Evolutionary conservation across 257 asterid species (phyloP), one percentile per base, ranked within the genome.

Genomic region (Knoxia roxburghii): DNA sequence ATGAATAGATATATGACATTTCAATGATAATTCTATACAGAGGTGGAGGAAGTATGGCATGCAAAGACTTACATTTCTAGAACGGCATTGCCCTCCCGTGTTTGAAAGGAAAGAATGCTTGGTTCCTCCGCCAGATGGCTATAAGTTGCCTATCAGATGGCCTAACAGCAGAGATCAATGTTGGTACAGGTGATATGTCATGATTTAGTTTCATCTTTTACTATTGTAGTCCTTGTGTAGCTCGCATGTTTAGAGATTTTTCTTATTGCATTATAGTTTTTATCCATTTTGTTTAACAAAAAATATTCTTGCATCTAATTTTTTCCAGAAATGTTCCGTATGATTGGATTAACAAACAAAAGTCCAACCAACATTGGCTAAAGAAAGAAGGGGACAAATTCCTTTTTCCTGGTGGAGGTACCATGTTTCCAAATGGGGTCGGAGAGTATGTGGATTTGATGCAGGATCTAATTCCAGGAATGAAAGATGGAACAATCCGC

Each of bases 401-500:
- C 81, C 80, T 80, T 65, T 94, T 94, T 79, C 99, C 99, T 3
- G 99, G 99, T 43, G 99, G 99, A 13, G 97, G 99, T 64, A 94
- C 99, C 62, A 94, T 94, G 99, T 94, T 90, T 68, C 99, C 97
- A 0, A 80, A 94, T 41, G 99, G 99, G 63, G 99, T 94, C 14
- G 82, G 96, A 59, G 69, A 76, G 18, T 90, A 94, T 51, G 95
- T 90, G 56, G 99, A 90, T 85, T 68, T 78, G 75, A 90, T 94
- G 99, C 80, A 82, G 74, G 81, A 83, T 71, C 75, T 94, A 82
- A 83, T 94, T 64, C 99, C 99, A 1, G 93, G 77, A 72, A 90
- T 94, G 97, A 94, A 84, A 75, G 97, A 90, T 67, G 96, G 99
- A 40, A 80, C 95, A 1, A 33, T 90, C 46, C 82, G 97, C 48